Conservation (phyloP, 208 protist genomes). For the Trypanosoma melophagium region DNA sequence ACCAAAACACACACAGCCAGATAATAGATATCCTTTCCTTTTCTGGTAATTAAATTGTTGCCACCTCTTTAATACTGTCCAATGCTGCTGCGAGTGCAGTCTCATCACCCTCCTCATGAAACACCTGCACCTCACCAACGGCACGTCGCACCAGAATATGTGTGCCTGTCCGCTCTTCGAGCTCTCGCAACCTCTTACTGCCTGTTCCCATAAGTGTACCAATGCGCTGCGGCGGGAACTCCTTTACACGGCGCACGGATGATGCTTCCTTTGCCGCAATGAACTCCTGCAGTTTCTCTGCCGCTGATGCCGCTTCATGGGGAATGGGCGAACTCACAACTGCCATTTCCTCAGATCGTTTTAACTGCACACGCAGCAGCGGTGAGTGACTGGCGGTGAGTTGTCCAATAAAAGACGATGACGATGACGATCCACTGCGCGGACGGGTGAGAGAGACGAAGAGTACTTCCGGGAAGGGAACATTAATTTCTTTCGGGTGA, state of each 20-base stretch:
- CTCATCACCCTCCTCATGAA: constrained; percentile 32
- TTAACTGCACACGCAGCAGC: constrained; percentile 46
- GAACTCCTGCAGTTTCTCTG: constrained; percentile 23
- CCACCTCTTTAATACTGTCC: constrained; percentile 20
- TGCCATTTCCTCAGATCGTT: constrained; percentile 28
- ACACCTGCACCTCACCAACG: constrained; percentile 41
- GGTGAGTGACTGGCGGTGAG: constrained; percentile 29
- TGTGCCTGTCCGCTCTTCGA: constrained; percentile 38
- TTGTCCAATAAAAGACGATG: constrained; percentile 29
- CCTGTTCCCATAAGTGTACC: constrained; percentile 32
- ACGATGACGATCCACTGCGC: background rate
- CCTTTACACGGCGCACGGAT: constrained; percentile 35
- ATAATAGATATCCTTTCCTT: background rate
- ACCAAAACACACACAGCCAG: too few relatives aligned
- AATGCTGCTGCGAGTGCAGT: constrained; percentile 36
- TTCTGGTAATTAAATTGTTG: background rate
- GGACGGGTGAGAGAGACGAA: constrained; percentile 30
- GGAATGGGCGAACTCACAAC: constrained; percentile 35
- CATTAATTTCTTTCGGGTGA: constrained; percentile 20
- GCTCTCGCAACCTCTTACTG: constrained; percentile 33
- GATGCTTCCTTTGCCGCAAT: constrained; percentile 27
- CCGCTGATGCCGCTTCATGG: constrained; percentile 33
- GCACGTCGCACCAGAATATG: constrained; percentile 41
- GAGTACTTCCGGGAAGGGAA: constrained; percentile 38
- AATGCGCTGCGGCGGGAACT: constrained; percentile 31